phyloP scores from a whole-genome alignment of 108 stramenopile species.

The Cylindrotheca fusiformis region DNA sequence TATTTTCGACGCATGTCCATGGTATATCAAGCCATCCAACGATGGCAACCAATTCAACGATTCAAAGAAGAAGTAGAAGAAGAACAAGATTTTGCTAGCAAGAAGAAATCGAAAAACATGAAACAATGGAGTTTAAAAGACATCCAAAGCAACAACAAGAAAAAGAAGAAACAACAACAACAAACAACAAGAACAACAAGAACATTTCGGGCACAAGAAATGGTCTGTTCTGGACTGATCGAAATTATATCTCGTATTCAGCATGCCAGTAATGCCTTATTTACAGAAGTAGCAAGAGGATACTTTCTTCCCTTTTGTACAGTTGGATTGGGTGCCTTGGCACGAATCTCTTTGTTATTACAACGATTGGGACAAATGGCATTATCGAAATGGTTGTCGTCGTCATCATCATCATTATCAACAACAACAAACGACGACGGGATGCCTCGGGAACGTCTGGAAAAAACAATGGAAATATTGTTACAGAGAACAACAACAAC shows the following conservation, averaged over 20 bases:
- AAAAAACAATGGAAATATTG: neutral
- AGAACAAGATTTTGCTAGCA: conserved; percentile 3
- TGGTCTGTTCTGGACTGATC: conserved; percentile 10
- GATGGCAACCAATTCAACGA: neutral
- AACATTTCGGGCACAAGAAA: neutral
- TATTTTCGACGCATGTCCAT: conserved; percentile 66
- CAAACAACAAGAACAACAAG: neutral
- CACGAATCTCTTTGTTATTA: conserved; percentile 32
- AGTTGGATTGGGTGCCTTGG: conserved; percentile 46
- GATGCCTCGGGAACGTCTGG: too few species aligned
- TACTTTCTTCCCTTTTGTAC: conserved; percentile 77
- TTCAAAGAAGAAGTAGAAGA: neutral
- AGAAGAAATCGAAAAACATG: conserved; percentile 4
- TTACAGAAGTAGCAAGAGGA: conserved; percentile 59
- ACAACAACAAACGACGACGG: neutral
- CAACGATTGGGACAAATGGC: conserved; percentile 24
- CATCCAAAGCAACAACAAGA: conserved; percentile 13
- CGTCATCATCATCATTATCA: neutral
- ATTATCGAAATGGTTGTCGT: conserved; percentile 6
- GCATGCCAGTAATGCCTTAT: conserved; percentile 50
- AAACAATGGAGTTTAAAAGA: conserved; percentile 6
- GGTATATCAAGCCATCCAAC: conserved; percentile 27
- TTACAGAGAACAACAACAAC: neutral
- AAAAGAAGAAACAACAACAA: neutral
- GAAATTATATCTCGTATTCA: conserved; percentile 56